These are phyloP conservation scores for Phyllosticta capitalensis DNA, from an alignment of 2,329 filamentous ascomycete genomes.

Conservation along the genomic window DNA sequence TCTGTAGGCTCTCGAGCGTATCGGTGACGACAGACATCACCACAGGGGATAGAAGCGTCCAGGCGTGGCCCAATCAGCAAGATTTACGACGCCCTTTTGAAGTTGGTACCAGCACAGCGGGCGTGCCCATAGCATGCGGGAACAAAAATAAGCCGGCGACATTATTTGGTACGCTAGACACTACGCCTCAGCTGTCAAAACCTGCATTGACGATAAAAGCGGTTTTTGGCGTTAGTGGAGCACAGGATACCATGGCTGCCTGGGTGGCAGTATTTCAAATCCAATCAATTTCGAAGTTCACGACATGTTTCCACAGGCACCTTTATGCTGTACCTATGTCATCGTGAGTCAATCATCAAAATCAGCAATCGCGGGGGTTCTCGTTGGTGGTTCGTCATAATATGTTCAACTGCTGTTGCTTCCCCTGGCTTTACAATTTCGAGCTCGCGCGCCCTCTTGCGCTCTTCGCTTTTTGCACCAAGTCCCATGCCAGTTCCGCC, in stretches of 20 bases:
- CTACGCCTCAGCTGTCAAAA: not conserved
- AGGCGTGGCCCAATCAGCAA: not conserved
- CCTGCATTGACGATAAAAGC: not conserved
- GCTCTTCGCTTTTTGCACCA: constrained; percentile 48
- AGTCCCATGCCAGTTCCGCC: constrained; percentile 68
- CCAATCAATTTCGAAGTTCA: not conserved
- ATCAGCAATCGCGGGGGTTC: not conserved
- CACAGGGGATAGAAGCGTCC: constrained; percentile 10
- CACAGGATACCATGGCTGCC: not conserved
- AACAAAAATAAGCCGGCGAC: not conserved
- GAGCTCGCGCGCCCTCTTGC: constrained; percentile 30
- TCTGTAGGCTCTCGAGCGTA: constrained; percentile 28
- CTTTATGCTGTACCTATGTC: not conserved
- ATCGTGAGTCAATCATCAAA: not conserved
- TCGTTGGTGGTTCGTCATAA: not conserved
- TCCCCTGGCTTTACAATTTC: constrained; percentile 15
- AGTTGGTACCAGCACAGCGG: not conserved
- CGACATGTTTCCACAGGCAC: not conserved
- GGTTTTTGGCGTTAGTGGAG: not conserved
- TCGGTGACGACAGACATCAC: constrained; percentile 20
- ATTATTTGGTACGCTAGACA: not conserved
- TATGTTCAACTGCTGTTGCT: too few species aligned
- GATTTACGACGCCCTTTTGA: not conserved
- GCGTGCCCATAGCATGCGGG: not conserved
- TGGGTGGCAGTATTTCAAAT: not conserved